A percentile compares a stretch with the other conserved stretches of the same genome.
Evolutionary conservation across 2,329 filamentous ascomycete genomes (phyloP).

Genomic region (Pseudogymnoascus sp.): DNA sequence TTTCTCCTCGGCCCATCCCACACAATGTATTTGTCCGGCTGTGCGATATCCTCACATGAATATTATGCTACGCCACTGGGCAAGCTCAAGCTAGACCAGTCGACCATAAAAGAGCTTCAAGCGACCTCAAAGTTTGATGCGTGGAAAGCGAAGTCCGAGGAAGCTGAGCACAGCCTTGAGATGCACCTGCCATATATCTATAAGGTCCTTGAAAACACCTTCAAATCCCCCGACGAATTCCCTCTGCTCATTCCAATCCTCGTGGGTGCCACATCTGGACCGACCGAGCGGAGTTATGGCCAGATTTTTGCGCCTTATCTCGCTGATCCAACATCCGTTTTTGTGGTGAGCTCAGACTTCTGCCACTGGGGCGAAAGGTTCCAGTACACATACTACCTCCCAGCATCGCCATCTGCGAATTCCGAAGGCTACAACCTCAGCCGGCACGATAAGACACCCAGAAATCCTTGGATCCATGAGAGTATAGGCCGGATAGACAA

Average conservation of each 20-base stretch:
- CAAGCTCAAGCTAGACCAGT: slow-evolving; percentile 55
- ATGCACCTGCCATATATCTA: slow-evolving; percentile 95
- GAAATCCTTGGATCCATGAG: slow-evolving; percentile 60
- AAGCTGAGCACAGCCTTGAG: slow-evolving; percentile 85
- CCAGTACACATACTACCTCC: slow-evolving; percentile 70
- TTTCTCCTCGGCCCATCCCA: slow-evolving; percentile 93
- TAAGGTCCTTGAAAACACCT: slow-evolving; percentile 54
- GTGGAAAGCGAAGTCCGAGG: slow-evolving; percentile 61
- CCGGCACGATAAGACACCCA: slow-evolving; percentile 27
- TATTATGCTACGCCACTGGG: slow-evolving; percentile 70
- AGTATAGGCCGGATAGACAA: slow-evolving; percentile 75
- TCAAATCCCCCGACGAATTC: slow-evolving; percentile 44
- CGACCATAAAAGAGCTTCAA: slow-evolving; percentile 43
- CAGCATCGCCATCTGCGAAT: slow-evolving; percentile 31
- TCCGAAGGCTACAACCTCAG: slow-evolving; percentile 28
- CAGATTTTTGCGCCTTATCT: slow-evolving; percentile 69
- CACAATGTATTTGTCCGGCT: slow-evolving; percentile 68
- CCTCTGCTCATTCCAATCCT: slow-evolving; percentile 79
- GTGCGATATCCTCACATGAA: slow-evolving; percentile 65
- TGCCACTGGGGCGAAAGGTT: slow-evolving; percentile 91
- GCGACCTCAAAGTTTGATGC: slow-evolving; percentile 48
- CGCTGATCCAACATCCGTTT: slow-evolving; percentile 64
- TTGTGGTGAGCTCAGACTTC: slow-evolving; percentile 91
- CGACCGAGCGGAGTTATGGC: slow-evolving; percentile 62
- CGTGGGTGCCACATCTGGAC: slow-evolving; percentile 62